These are phyloP conservation scores for Yarrowia phangngaensis DNA, from an alignment of 805 yeast species.

Conservation along the genomic window DNA sequence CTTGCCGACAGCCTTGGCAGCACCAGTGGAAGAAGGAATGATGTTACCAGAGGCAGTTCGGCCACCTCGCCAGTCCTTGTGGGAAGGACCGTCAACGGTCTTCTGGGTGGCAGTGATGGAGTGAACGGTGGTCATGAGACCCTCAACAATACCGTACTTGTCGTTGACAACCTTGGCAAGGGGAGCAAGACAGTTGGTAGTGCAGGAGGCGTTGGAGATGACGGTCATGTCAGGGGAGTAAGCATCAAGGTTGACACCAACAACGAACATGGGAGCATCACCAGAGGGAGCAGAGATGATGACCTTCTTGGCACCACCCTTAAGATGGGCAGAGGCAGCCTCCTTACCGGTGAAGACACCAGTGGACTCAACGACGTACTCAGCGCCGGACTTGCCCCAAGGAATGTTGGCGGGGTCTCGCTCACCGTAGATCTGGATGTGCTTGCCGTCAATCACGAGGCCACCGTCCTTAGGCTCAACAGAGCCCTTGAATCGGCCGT, in stretches of 20 bases:
- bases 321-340: constrained; percentile 78
- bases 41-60: constrained; percentile 89
- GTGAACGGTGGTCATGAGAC: constrained; percentile 95
- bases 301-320: constrained; percentile 93
- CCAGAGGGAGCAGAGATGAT: constrained; percentile 90
- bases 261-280: constrained; percentile 93
- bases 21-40: constrained; percentile 95
- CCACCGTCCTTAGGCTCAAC: constrained; percentile 49
- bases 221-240: constrained; percentile 73
- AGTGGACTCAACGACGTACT: constrained; percentile 86
- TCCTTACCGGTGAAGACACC: constrained; percentile 86
- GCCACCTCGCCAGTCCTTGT: constrained; percentile 98
- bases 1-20: constrained; percentile 96
- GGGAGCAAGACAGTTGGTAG: constrained; percentile 95
- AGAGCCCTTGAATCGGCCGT: constrained; percentile 77
- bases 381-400: constrained; percentile 81
- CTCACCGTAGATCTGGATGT: constrained; percentile 69
- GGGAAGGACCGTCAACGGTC: constrained; percentile 95
- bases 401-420: constrained; percentile 82
- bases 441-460: constrained; percentile 65
- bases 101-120: constrained; percentile 95
- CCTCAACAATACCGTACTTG: constrained; percentile 80
- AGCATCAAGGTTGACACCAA: constrained; percentile 80
- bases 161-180: constrained; percentile 87
- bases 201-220: constrained; percentile 90